Base-by-base conservation (phyloP, 176 grass and related monocot species). In the Elymus sibiricus region DNA sequence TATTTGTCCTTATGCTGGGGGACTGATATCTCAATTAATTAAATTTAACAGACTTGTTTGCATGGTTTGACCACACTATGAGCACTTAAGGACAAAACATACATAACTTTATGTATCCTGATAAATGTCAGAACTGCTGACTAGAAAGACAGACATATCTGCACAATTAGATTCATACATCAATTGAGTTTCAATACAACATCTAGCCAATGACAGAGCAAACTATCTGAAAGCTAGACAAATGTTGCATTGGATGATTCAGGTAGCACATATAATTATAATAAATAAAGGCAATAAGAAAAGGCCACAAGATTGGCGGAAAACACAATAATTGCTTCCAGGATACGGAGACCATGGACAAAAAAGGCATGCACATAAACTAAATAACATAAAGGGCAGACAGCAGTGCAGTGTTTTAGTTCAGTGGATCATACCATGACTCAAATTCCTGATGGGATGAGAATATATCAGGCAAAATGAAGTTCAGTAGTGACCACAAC, bases 391-490 rank as follows among this genome's bases (percentile, higher is more conserved):
- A 71, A 78, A 86, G 14, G 28, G 27, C 49, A 1, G 76, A 19
- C 21, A 82, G 8, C 32, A 59, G 34, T 13, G 79, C 21, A 47
- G 40, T n/a, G 5, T 22, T 25, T 49, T 21, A 58, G 39, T 40
- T n/a, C 22, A 35, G 35, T 60, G 38, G 62, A 78, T 16, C 40
- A 78, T 99, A 96, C 97, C 97, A 99, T 82, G 97, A 99, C 85
- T 99, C 97, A 83, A 99, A 99, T 76, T 99, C 97, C 31, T 85
- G 37, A 80, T 94, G 92, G 21, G 92, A 99, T 73, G 97, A 91
- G 85, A 99, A 99, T 68, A 99, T 96, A 83, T 99, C 97, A 78
- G 97, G 97, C 74, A 99, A 87, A 89, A 99, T 96, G 73, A 96
- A 99, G 70, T 99, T 99, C 83, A 99, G 69, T 21, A 99, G 87